Conservation (phyloP, 345 rosid genomes). For the Odontarrhena argentea region DNA sequence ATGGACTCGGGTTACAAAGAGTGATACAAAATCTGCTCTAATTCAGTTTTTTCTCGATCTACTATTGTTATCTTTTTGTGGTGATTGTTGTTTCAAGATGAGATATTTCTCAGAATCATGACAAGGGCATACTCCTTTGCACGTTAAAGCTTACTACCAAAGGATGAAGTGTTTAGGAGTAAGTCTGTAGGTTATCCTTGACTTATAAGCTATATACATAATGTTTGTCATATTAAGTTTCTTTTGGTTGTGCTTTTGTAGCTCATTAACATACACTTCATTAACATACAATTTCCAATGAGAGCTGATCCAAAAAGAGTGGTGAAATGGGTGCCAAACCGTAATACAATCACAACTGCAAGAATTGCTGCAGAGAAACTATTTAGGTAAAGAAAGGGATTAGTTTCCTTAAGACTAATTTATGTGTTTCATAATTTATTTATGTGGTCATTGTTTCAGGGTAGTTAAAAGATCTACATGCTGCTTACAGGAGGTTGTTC, state of each 20-base stretch:
- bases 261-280: conserved; percentile 93
- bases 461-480: no score
- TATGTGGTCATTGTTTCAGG: no score
- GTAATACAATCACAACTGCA: conserved; percentile 62
- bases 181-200: conserved; percentile 41
- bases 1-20: conserved; percentile 95
- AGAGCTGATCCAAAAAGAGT: conserved; percentile 71
- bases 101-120: conserved; percentile 84
- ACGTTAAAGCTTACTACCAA: conserved; percentile 86
- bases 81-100: conserved; percentile 51
- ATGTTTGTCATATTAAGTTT: background rate
- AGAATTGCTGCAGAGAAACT: conserved; percentile 84
- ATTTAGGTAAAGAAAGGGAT: conserved; percentile 52
- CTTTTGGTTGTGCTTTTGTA: conserved; percentile 28
- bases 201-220: no score
- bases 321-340: conserved; percentile 75
- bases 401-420: no score
- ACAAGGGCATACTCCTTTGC: conserved; percentile 79
- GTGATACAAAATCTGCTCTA: conserved; percentile 53
- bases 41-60: conserved; percentile 27
- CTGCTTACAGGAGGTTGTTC: no score
- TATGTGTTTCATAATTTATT: no score
- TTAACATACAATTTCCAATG: conserved; percentile 96
- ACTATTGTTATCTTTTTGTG: background rate
- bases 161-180: conserved; percentile 66